A percentile compares a stretch with the other conserved stretches of the same genome.
Conservation (phyloP, 108 stramenopile genomes). For the Pinguiococcus pyrenoidosus region DNA sequence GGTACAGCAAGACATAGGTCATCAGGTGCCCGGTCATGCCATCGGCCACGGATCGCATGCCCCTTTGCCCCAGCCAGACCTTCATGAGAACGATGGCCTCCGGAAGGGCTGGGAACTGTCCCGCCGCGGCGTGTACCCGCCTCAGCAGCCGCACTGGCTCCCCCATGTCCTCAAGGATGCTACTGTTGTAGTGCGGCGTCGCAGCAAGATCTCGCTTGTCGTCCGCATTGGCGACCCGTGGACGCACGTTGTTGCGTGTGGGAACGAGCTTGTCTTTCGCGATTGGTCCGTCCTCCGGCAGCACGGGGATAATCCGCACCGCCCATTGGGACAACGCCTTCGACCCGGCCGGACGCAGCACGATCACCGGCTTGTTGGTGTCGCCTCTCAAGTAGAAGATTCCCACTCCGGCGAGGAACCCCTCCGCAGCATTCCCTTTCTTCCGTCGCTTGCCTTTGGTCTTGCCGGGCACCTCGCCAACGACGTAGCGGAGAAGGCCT, state of each 20-base stretch:
- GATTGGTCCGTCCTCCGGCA: background rate
- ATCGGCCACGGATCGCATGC: slow-evolving; percentile 9
- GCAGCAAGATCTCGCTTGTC: slow-evolving; percentile 5
- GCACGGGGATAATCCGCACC: background rate
- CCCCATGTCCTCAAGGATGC: slow-evolving; percentile 28
- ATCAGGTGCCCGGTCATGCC: slow-evolving; percentile 4
- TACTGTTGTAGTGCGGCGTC: slow-evolving; percentile 29
- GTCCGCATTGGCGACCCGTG: background rate
- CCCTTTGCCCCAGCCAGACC: slow-evolving; percentile 23
- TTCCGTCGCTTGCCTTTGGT: background rate
- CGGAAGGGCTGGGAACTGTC: slow-evolving; percentile 2
- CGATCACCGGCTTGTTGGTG: slow-evolving; percentile 19
- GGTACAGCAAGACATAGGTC: slow-evolving; percentile 14
- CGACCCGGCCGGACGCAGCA: slow-evolving; percentile 4
- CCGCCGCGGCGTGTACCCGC: slow-evolving; percentile 8
- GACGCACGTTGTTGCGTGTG: slow-evolving; percentile 22
- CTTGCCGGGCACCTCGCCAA: slow-evolving; percentile 12
- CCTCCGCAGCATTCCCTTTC: background rate
- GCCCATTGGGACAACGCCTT: background rate
- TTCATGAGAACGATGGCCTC: slow-evolving; percentile 12
- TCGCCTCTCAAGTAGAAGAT: slow-evolving; percentile 16
- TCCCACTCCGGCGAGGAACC: background rate
- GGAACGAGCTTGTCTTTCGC: slow-evolving; percentile 7
- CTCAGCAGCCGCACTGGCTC: slow-evolving; percentile 4
- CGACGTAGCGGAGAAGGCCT: background rate